These are phyloP conservation scores for Cocos nucifera DNA, from an alignment of 176 grass and related monocot genomes.

Conservation along the genomic window DNA sequence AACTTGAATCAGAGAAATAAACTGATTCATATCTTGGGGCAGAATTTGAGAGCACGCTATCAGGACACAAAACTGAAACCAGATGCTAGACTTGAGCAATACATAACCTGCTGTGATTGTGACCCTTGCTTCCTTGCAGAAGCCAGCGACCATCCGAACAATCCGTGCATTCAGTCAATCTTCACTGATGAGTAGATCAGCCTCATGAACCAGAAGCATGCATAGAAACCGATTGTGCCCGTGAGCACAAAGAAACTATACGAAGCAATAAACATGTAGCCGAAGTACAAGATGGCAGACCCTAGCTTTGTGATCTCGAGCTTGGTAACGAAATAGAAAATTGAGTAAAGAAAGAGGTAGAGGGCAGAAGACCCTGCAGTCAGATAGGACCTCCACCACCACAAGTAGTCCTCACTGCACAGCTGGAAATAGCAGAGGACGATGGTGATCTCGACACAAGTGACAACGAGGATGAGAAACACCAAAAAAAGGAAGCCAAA, in stretches of 20 bases:
- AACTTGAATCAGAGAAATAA: no score
- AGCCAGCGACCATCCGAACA: no score
- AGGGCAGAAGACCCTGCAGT: constrained; percentile 87
- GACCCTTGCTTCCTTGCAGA: no score
- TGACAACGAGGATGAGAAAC: constrained; percentile 75
- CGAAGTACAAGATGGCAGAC: constrained; percentile 69
- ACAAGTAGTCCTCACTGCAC: constrained; percentile 90
- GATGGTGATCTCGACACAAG: constrained; percentile 85
- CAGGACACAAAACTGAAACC: no score
- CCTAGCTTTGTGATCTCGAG: constrained; percentile 81
- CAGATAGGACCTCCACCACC: constrained; percentile 91
- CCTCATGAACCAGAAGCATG: constrained; percentile 79
- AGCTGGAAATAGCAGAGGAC: constrained; percentile 94
- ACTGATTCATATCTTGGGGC: no score
- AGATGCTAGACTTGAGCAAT: no score
- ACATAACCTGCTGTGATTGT: no score
- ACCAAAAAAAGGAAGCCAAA: constrained; percentile 92
- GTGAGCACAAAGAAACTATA: constrained; percentile 84
- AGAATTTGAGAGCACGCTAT: no score
- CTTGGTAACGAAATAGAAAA: constrained; percentile 93
- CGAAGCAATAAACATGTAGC: constrained; percentile 82
- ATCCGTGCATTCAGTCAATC: constrained; percentile 41
- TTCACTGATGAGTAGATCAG: constrained; percentile 87
- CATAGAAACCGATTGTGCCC: constrained; percentile 75
- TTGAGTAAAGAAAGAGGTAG: constrained; percentile 75